phyloP scores from a whole-genome alignment of 345 rosid genomes.

The Turnera subulata region DNA sequence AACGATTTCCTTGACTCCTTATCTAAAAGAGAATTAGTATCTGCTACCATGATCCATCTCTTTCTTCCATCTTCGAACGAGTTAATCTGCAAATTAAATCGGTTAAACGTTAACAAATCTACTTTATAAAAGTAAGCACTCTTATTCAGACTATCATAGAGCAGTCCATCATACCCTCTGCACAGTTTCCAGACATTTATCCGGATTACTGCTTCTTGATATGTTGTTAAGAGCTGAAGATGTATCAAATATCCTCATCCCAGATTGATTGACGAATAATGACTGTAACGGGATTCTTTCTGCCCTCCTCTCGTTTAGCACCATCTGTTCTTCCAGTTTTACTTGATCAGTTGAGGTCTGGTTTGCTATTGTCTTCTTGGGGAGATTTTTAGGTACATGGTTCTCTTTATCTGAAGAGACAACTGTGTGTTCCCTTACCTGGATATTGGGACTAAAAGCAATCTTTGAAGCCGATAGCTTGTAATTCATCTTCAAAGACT shows the following conservation, averaged over 20 bases:
- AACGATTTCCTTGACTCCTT: constrained; percentile 64
- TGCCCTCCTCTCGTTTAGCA: constrained; percentile 23
- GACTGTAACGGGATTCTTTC: constrained; percentile 60
- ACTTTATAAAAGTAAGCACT: neutral
- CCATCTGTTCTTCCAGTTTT: constrained; percentile 30
- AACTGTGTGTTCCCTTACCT: constrained; percentile 28
- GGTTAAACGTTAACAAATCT: neutral
- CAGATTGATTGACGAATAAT: constrained; percentile 31
- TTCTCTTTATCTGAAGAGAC: constrained; percentile 47
- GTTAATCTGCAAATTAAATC: constrained; percentile 37
- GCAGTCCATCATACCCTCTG: constrained; percentile 31
- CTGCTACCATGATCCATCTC: constrained; percentile 75
- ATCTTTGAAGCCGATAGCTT: constrained; percentile 32
- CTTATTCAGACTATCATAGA: no score
- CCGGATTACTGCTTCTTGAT: constrained; percentile 31
- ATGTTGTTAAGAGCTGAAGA: constrained; percentile 19
- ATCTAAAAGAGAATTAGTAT: constrained; percentile 61
- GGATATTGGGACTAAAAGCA: constrained; percentile 25
- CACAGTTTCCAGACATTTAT: constrained; percentile 9
- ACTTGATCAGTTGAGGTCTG: constrained; percentile 21
- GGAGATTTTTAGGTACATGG: constrained; percentile 34
- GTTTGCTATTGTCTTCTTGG: constrained; percentile 27
- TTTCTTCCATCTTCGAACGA: constrained; percentile 36
- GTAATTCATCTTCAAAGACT: constrained; percentile 42
- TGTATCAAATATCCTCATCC: constrained; percentile 30